Conservation (phyloP, 2,329 filamentous ascomycete species). For the Fonsecaea pedrosoi region DNA sequence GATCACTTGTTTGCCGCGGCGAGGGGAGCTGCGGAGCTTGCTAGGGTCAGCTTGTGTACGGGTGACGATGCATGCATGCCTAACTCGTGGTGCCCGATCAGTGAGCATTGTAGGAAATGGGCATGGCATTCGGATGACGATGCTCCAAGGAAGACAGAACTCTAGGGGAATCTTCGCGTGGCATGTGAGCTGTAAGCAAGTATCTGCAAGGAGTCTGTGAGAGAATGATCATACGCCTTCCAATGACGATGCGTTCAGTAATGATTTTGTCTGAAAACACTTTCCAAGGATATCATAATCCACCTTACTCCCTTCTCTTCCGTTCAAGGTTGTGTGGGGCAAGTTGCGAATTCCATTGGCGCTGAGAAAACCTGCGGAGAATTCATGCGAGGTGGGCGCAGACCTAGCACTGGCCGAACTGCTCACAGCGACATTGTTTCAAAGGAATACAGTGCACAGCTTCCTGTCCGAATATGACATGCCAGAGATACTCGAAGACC, state of each 20-base stretch:
- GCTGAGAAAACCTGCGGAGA: too few relatives aligned
- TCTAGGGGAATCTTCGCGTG: slow-evolving; percentile 12
- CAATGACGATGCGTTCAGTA: too few relatives aligned
- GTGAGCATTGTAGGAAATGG: slow-evolving; percentile 20
- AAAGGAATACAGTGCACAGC: slow-evolving; percentile 41
- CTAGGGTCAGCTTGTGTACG: slow-evolving; percentile 10
- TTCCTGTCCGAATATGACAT: slow-evolving; percentile 59
- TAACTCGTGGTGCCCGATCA: slow-evolving; percentile 16
- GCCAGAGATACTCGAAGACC: slow-evolving; percentile 71
- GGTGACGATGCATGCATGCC: slow-evolving; percentile 10
- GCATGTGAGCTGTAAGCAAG: background rate
- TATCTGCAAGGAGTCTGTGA: too few relatives aligned
- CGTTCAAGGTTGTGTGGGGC: too few relatives aligned
- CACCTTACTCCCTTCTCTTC: too few relatives aligned
- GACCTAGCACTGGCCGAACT: slow-evolving; percentile 20
- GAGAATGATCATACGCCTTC: background rate
- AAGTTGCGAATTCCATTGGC: too few relatives aligned
- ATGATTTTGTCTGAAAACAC: too few relatives aligned
- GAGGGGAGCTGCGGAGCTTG: slow-evolving; percentile 17
- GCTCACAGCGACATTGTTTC: slow-evolving; percentile 26
- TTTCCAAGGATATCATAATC: too few relatives aligned
- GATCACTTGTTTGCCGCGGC: slow-evolving; percentile 20
- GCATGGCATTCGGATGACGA: slow-evolving; percentile 3
- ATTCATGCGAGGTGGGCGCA: background rate
- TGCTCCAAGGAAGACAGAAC: slow-evolving; percentile 11